phyloP scores from a whole-genome alignment of 2,329 filamentous ascomycete species.

The Venturia aucupariae region DNA sequence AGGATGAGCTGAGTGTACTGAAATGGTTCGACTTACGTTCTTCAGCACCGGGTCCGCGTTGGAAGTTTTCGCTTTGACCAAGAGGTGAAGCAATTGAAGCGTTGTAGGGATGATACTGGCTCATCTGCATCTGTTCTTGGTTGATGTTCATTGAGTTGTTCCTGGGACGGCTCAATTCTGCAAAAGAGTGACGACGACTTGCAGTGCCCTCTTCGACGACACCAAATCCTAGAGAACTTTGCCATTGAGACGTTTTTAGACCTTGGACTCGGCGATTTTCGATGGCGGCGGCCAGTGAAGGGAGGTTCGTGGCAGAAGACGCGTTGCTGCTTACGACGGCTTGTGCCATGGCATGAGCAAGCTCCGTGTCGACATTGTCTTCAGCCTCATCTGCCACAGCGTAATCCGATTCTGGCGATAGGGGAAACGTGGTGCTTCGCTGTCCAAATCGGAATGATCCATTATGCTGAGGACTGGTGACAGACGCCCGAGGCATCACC shows the following conservation, averaged over 20 bases:
- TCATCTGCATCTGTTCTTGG: conserved; percentile 4
- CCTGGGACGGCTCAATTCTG: conserved; percentile 19
- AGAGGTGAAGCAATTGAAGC: conserved; percentile 1
- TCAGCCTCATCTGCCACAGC: conserved; percentile 14
- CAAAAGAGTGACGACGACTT: conserved; percentile 73
- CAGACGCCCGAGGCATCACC: conserved; percentile 4
- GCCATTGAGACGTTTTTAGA: conserved; percentile 58
- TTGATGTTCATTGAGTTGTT: conserved; percentile 9
- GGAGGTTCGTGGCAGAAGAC: conserved; percentile 8
- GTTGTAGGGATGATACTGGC: conserved; percentile 5
- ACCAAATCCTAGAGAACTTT: conserved; percentile 59
- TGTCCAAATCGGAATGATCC: conserved; percentile 3
- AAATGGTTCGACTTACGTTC: conserved; percentile 13
- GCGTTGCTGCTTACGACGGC: conserved; percentile 14
- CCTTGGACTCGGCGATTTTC: conserved; percentile 7
- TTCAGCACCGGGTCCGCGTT: conserved; percentile 1
- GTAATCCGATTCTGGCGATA: conserved; percentile 12
- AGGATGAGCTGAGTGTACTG: conserved; percentile 5
- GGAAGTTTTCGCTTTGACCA: not conserved
- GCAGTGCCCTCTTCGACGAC: conserved; percentile 55
- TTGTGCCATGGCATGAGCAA: conserved; percentile 18
- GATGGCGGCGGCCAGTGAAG: not conserved
- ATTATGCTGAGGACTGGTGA: conserved; percentile 7
- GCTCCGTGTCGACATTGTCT: conserved; percentile 7
- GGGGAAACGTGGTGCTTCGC: conserved; percentile 10